Evolutionary conservation across 495 filamentous ascomycete genomes (phyloP), one percentile per base, ranked within the genome.

Genomic region (Pseudoneurospora amorphoporcata): DNA sequence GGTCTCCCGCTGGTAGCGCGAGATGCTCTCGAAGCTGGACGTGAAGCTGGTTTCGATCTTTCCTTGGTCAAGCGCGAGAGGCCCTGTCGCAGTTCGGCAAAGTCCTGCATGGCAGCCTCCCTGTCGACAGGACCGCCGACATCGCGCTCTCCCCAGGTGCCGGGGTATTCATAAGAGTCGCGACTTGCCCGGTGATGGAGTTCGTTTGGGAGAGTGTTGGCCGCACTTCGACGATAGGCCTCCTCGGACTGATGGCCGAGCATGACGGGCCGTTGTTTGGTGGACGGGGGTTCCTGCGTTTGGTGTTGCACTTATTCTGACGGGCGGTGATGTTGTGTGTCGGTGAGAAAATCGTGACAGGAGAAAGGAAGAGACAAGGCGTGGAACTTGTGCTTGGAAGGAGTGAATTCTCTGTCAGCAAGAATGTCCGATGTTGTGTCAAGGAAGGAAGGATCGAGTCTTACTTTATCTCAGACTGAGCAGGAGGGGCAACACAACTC

Each of bases 111-210:
- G 29, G 92, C 92, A 69, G 83, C 79, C 17, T 82, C 82, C 70
- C 88, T 85, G 76, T 86, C 88, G 73, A 92, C 87, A 8, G 87
- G 87, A 12, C 88, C 87, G 16, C 91, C 90, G 39, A 81, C 77
- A 76, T 92, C 88, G 35, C 88, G 83, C 77, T 95, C 92, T 35
- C 92, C 92, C 92, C 92, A 95, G 23, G 88, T 90, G 58, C 91
- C 35, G 5, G 23, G 12, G 19, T 38, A 17, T 1, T 65, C 14
- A 8, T n/a, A n/a, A 8, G 76, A 72, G 17, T 77, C 75, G 29
- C 29, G 53, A 65, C 29, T 35, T 35, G 53, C 12, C 47, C 76
- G 70, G 71, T 78, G 75, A 35, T 80, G 79, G 0, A 80, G 77
- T 0, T 70, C 23, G 9, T 79, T 69, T 0, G 79, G 76, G 10